phyloP scores from a whole-genome alignment of 2,329 filamentous ascomycete genomes.

The Pseudogymnoascus sp. region DNA sequence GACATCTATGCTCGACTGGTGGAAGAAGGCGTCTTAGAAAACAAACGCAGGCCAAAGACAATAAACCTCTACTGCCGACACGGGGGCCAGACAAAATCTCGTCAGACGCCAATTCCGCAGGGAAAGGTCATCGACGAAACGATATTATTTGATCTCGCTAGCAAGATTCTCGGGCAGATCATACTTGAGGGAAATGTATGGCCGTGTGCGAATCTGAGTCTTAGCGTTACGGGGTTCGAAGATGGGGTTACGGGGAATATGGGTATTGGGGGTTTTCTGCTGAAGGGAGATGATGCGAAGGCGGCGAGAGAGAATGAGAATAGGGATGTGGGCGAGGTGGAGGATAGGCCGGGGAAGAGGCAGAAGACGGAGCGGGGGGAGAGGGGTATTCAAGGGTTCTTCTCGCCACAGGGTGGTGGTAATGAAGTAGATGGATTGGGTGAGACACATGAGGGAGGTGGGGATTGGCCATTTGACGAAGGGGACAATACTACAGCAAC shows the following conservation, averaged over 20 bases:
- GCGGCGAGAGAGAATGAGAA: constrained; percentile 20
- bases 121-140: constrained; percentile 67
- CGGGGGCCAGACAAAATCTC: constrained; percentile 64
- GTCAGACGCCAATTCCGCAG: constrained; percentile 67
- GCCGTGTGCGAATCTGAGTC: constrained; percentile 84
- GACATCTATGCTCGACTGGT: constrained; percentile 87
- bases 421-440: constrained; percentile 27
- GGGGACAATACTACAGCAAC: background rate
- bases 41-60: constrained; percentile 76
- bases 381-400: constrained; percentile 26
- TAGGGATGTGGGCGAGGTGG: constrained; percentile 12
- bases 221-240: constrained; percentile 88
- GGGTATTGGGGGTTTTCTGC: constrained; percentile 79
- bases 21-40: constrained; percentile 82
- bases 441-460: constrained; percentile 18
- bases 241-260: constrained; percentile 77
- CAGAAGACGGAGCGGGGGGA: constrained; percentile 23
- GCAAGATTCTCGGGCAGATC: constrained; percentile 68
- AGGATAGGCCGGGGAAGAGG: constrained; percentile 27
- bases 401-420: constrained; percentile 16
- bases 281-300: constrained; percentile 63
- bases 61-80: constrained; percentile 79
- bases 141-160: constrained; percentile 66
- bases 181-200: constrained; percentile 70
- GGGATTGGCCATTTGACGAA: background rate